A percentile compares a stretch with the other conserved stretches of the same genome.
These are phyloP conservation scores for Bruguiera parviflora DNA, from an alignment of 345 rosid genomes.

Conservation along the genomic window DNA sequence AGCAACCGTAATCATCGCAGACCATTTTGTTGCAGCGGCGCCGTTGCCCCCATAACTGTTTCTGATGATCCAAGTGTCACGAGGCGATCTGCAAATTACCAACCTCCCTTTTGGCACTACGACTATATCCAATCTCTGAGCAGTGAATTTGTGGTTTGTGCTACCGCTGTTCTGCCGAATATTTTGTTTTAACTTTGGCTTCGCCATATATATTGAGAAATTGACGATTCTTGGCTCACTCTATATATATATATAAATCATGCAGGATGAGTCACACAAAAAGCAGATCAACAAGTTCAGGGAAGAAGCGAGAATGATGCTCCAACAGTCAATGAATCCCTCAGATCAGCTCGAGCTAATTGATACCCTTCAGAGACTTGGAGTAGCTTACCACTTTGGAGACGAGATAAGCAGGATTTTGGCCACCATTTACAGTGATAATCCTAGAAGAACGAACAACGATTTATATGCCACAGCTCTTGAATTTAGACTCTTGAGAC, in stretches of 20 bases:
- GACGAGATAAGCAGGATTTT: not conserved
- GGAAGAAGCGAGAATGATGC: constrained; percentile 9
- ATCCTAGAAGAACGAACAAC: not conserved
- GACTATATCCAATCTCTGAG: too few relatives aligned
- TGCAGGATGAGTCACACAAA: constrained; percentile 8
- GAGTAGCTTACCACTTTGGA: constrained; percentile 5
- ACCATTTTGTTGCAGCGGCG: too few relatives aligned
- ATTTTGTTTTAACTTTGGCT: too few relatives aligned
- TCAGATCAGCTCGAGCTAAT: constrained; percentile 8
- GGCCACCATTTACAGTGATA: not conserved
- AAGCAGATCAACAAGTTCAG: not conserved
- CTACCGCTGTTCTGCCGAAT: not conserved
- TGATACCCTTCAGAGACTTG: constrained; percentile 17
- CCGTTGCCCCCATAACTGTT: too few relatives aligned
- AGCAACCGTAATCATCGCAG: too few relatives aligned
- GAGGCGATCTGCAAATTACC: too few relatives aligned
- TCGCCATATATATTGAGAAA: too few relatives aligned
- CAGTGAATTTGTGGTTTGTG: too few relatives aligned
- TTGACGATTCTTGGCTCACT: too few relatives aligned
- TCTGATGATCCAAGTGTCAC: too few relatives aligned
- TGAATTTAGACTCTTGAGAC: constrained; percentile 9
- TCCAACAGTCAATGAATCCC: not conserved
- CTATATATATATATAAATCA: too few relatives aligned
- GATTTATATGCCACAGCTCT: constrained; percentile 7
- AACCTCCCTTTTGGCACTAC: too few relatives aligned